Evolutionary conservation across 1,284 basidiomycete species (phyloP).

Genomic region (Xanthoconium separans): DNA sequence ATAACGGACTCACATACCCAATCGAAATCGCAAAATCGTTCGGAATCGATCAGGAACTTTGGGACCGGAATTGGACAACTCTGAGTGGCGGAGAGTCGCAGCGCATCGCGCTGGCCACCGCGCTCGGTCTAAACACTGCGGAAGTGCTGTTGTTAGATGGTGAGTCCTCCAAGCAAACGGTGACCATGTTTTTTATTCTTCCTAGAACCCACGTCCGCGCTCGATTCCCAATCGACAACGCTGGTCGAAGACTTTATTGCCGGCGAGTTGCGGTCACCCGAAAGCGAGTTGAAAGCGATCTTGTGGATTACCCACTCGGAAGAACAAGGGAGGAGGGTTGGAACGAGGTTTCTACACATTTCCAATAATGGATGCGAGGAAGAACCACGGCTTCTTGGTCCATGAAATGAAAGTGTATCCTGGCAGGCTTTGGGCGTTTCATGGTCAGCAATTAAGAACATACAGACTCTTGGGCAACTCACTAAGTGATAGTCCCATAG

Average conservation of each 20-base stretch:
- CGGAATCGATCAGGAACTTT: constrained; percentile 67
- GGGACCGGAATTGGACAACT: constrained; percentile 76
- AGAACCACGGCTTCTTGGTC: constrained; percentile 32
- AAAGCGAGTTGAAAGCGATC: constrained; percentile 64
- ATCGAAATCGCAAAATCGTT: constrained; percentile 62
- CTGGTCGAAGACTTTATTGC: constrained; percentile 65
- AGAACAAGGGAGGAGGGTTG: constrained; percentile 74
- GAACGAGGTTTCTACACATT: constrained; percentile 64
- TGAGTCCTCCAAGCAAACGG: constrained; percentile 35
- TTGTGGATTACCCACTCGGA: constrained; percentile 88
- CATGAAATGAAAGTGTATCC: too few species aligned
- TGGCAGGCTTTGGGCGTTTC: neutral
- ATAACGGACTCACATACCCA: constrained; percentile 39
- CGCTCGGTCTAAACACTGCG: constrained; percentile 68
- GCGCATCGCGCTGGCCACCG: constrained; percentile 74
- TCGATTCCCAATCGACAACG: constrained; percentile 68
- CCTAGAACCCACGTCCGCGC: constrained; percentile 82
- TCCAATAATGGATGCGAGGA: constrained; percentile 48
- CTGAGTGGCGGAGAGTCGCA: constrained; percentile 85
- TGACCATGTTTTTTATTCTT: neutral
- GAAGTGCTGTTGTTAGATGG: constrained; percentile 85
- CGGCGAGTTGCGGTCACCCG: constrained; percentile 46
- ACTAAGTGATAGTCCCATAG: constrained; percentile 34
- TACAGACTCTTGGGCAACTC: accelerated
- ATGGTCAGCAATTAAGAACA: neutral